Base-by-base conservation (phyloP, 2,329 filamentous ascomycete species). In the Claviceps africana region DNA sequence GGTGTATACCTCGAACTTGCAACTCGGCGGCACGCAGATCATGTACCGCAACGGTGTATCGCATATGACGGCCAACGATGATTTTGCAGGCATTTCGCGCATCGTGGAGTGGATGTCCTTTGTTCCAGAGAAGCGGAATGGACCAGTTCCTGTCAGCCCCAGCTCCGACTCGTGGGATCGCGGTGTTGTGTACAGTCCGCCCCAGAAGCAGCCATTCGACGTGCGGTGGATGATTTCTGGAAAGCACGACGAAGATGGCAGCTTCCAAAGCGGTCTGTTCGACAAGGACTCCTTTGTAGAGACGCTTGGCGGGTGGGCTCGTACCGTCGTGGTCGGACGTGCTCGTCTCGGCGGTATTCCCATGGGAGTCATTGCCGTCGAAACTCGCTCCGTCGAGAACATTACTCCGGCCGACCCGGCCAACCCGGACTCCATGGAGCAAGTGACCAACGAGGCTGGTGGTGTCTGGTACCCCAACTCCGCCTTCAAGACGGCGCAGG, bases 1-100 rank as follows among this genome's bases (percentile, higher is more conserved):
- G 71, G 91, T 98, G 31, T 98, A 98, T 75, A 96, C 93, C 25
- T 97, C 93, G 55, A 98, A 98, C 79, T 73, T 98, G 65, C 93
- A 98, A 76, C 88, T 98, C 58, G 93, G 93, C 82, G 93, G 93
- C 62, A 98, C 93, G n/a, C 93, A 98, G 72, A 98, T 98, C 79
- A 98, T 98, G 93, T 97, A 98, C 82, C 90, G 88, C 74, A 98
- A 98, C 68, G 93, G 93, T 81, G 93, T 98, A 43, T 97, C 93
- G 22, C 93, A 98, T 76, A 91, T 97, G 87, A 96, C 91, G 60
- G 93, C 93, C 63, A 86, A 85, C 61, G 91, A 98, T 64, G 93
- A 98, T 73, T 97, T 98, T 62, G 90, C 91, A 64, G 93, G 93
- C 80, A 87, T 98, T 22, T 89, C 87, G 63, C 94, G 94, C 78